Conservation (phyloP, 1,284 basidiomycete species). For the Ceratobasidium sp. region DNA sequence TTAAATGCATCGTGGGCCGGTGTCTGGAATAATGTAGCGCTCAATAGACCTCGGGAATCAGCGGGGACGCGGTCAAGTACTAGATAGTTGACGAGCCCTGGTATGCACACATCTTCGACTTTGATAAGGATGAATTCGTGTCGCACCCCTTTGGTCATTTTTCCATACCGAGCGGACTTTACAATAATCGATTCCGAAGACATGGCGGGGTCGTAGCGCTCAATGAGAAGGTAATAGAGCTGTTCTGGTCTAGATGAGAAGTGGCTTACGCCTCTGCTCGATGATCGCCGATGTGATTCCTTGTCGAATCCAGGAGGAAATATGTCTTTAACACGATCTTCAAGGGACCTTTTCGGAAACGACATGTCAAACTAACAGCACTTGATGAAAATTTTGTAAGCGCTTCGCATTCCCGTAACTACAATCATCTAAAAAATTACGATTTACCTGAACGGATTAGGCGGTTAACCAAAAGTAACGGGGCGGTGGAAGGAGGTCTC, state of each 20-base stretch:
- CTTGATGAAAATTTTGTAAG: too few species aligned
- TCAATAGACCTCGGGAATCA: background rate
- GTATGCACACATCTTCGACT: background rate
- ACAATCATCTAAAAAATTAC: too few species aligned
- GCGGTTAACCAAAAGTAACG: too few species aligned
- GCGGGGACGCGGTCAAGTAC: background rate
- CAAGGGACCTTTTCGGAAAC: too few species aligned
- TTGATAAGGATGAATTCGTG: conserved; percentile 24
- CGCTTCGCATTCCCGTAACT: too few species aligned
- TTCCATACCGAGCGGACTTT: conserved; percentile 3
- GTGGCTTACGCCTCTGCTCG: background rate
- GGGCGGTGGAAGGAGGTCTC: too few species aligned
- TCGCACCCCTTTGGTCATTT: background rate
- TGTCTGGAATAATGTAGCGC: background rate
- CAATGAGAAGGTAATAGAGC: background rate
- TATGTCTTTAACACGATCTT: conserved; percentile 13
- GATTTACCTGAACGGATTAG: too few species aligned
- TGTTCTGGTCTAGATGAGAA: background rate
- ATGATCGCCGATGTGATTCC: too few species aligned
- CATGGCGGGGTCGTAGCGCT: background rate
- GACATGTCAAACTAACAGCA: too few species aligned
- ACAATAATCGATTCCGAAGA: background rate
- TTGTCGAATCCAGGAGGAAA: conserved; percentile 18
- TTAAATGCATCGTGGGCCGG: background rate
- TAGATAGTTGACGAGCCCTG: conserved; percentile 6